Base-by-base conservation (phyloP, 345 rosid species). In the Rhodamnia rubescens region DNA sequence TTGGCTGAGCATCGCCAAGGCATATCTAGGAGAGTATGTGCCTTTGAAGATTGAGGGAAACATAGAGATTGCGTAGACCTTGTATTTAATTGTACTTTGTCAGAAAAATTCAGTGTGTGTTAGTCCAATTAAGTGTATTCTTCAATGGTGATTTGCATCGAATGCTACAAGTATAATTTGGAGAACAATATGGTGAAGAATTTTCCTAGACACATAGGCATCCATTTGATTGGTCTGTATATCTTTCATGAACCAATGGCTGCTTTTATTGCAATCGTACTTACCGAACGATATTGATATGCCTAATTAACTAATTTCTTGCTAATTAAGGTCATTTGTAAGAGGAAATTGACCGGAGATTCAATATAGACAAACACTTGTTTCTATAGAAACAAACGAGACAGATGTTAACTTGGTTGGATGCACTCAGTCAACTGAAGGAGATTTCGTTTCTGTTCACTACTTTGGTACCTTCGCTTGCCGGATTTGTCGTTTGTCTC, bases 221-320 rank as follows among this genome's bases (percentile, higher is more conserved):
- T 61, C 21, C 40, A 7, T 61, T 12, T 14, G 69, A 58, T 26
- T 61, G 74, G 21, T 61, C 21, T 27, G 7, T 29, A 40, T 27
- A 27, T 61, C 42, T 15, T 61, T 61, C 1, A 1, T 2, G 36
- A 29, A 61, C 20, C 74, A 61, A 29, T 29, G 74, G 74, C 36
- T 1, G 22, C 3, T 5, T 61, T 61, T 29, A 15, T 61, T 61
- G 2, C 74, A 14, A 29, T 29, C 27, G 42, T 29, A 27, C 12
- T 0, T 1, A 29, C 21, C 1, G 0, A 15, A 8, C 29, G 0
- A 61, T 61, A 0, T 15, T 15, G 74, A 61, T 61, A 29, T 14
- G 42, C 15, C 32, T 61, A 61, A 61, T 61, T 32, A 61, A 61
- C 22, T 14, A 15, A 29, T 61, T 29, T 29, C 42, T 29, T 1